These are phyloP conservation scores for Sporisorium sorghi DNA, from an alignment of 1,284 basidiomycete species.

Conservation along the genomic window DNA sequence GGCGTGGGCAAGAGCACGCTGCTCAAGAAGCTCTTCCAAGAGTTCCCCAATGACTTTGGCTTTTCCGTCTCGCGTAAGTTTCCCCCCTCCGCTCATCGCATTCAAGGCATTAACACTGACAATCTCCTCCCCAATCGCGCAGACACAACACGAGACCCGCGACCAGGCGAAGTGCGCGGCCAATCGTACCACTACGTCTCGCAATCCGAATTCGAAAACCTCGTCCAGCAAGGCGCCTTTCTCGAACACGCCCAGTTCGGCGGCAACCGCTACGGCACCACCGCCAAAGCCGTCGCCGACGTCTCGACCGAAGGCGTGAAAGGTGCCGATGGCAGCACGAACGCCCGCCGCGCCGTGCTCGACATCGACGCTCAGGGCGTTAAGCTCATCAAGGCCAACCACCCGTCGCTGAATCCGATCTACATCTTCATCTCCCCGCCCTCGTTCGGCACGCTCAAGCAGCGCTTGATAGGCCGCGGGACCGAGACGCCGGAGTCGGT, in stretches of 20 bases:
- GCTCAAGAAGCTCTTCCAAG: constrained; percentile 83
- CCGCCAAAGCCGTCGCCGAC: constrained; percentile 76
- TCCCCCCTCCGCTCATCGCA: constrained; percentile 9
- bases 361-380: constrained; percentile 89
- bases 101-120: neutral
- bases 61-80: constrained; percentile 88
- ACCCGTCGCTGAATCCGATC: constrained; percentile 79
- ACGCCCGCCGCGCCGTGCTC: constrained; percentile 81
- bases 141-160: constrained; percentile 92
- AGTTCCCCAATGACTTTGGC: constrained; percentile 86
- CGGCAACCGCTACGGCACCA: constrained; percentile 90
- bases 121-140: constrained; percentile 20
- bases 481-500: constrained; percentile 85
- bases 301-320: constrained; percentile 67
- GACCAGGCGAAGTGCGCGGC: constrained; percentile 85
- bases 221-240: constrained; percentile 73
- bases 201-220: constrained; percentile 72
- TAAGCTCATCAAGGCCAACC: constrained; percentile 79
- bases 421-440: constrained; percentile 96
- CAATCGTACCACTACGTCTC: constrained; percentile 75
- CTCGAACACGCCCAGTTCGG: constrained; percentile 82
- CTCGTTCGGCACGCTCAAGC: constrained; percentile 72
- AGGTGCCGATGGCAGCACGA: constrained; percentile 62
- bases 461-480: constrained; percentile 81
- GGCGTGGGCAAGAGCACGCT: constrained; percentile 96